Base-by-base conservation (phyloP, 768 basidiomycete genomes). In the Hygrophorus pudorinus region DNA sequence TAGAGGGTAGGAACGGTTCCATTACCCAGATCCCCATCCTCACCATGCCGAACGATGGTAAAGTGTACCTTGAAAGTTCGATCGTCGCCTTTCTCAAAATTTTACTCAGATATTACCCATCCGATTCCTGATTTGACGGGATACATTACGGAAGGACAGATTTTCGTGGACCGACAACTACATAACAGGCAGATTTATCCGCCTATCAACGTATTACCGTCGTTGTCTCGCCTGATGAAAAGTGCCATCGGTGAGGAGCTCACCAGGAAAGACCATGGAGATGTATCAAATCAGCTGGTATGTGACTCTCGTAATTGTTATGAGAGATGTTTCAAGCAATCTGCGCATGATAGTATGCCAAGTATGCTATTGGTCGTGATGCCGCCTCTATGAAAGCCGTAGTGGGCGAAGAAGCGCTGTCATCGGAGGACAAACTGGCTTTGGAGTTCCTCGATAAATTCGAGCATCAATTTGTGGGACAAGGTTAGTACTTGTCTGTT, bases 1-100 rank as follows among this genome's bases (percentile, higher is more conserved):
- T 98, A 41, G 67, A 96, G 68, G 96, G 96, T 51, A 78, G 94
- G 55, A 98, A 97, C 66, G 96, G 96, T 35, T 96, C 92, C 38
- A 99, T 99, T 72, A 99, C 96, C 44, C 96, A 99, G 70, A 96
- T 98, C 63, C 96, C 96, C 48, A 99, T 98, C 58, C 75, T 99
- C 45, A 98, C 96, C 48, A 99, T 99, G 96, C 96, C 96, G 18
- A 99, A 98, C 67, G 96, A 98, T 65, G 94, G 92, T 88, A 66
- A 68, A 75, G 46, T 54, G n/a, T 44, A 33, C 18, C 36, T 47
- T 46, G 34, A 47, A 16, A 30, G 31, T 53, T 46, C 44, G 46
- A 35, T 42, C 42, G 29, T 20, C 7, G 30, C 20, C 20, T 41
- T 28, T n/a, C 27, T n/a, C 5, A 33, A 20, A 14, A 17, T 35